Evolutionary conservation across 164 flowering plant species (phyloP).

Genomic region (Hamamelis virginiana): DNA sequence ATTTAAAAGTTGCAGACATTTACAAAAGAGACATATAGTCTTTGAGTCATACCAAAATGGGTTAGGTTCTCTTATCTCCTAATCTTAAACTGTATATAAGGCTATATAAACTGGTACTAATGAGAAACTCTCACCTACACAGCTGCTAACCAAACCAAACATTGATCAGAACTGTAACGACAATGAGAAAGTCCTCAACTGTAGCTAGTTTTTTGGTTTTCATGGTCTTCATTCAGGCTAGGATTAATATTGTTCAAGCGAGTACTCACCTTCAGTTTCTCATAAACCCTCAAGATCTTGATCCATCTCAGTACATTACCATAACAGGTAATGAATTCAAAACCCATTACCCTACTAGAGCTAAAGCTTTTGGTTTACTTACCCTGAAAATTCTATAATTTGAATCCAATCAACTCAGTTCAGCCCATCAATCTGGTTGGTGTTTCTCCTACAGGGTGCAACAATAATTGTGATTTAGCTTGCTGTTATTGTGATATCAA

Average conservation of each 20-base stretch:
- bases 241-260: constrained; percentile 21
- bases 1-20: too few species aligned
- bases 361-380: too few species aligned
- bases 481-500: constrained; percentile 55
- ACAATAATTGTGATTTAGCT: constrained; percentile 46
- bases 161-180: not conserved
- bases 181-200: constrained; percentile 19
- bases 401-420: too few species aligned
- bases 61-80: constrained; percentile 18
- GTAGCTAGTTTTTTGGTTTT: constrained; percentile 18
- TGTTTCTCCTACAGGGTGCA: constrained; percentile 42
- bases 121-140: constrained; percentile 2
- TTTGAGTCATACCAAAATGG: not conserved
- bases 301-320: constrained; percentile 25
- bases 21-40: too few species aligned
- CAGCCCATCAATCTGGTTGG: too few species aligned
- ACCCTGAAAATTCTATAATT: too few species aligned
- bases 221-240: constrained; percentile 5
- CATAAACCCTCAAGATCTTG: constrained; percentile 12
- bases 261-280: constrained; percentile 20
- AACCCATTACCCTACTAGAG: too few species aligned
- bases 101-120: constrained; percentile 6
- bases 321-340: constrained; percentile 49
- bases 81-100: not conserved
- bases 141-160: not conserved